Base-by-base conservation (phyloP, 306 rosid genomes). In the Inga leiocalycina region DNA sequence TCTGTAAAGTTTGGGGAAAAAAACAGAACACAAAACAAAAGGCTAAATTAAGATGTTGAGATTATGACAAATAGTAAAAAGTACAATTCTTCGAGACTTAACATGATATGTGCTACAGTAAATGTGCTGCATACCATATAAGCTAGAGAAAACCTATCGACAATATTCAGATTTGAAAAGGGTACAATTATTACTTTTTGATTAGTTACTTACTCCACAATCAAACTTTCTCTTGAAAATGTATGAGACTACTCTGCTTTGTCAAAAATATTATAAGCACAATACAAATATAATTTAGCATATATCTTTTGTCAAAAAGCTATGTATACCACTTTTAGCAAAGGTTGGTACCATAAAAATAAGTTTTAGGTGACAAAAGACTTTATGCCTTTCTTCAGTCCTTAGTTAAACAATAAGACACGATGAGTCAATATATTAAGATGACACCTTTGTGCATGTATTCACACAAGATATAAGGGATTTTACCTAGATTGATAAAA, bases 1-100 rank as follows among this genome's bases (percentile, higher is more conserved):
- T 94, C 99, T 96, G 97, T 79, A 88, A 71, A 52, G 57, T 62
- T 79, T 20, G 35, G 51, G 5, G 27, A 24, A 41, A 24, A 13
- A 4, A 30, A 22, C 0, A 19, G 76, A 73, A 24, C 8, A 27
- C 74, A 24, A 10, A 43, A 27, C 10, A 11, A 57, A 16, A n/a
- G 1, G 65, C 73, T 32, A 8, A 30, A 22, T 10, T 22, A 24
- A 61, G 67, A 61, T 6, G 5, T 11, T 10, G 67, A 61, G 16
- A 61, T 10, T 61, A 1, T 22, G 4, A 11, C 35, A 10, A 61
- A 61, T 8, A 51, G 41, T 13, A 3, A 73, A 12, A 48, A 8
- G 34, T 59, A 17, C 72, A 13, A 10, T 41, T 45, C 62, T 37
- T 19, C 54, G 24, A 68, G 2, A 59, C 43, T 48, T 52, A n/a